A percentile compares a stretch with the other conserved stretches of the same genome.
phyloP scores from a whole-genome alignment of 345 rosid species.

The Citrus medica region DNA sequence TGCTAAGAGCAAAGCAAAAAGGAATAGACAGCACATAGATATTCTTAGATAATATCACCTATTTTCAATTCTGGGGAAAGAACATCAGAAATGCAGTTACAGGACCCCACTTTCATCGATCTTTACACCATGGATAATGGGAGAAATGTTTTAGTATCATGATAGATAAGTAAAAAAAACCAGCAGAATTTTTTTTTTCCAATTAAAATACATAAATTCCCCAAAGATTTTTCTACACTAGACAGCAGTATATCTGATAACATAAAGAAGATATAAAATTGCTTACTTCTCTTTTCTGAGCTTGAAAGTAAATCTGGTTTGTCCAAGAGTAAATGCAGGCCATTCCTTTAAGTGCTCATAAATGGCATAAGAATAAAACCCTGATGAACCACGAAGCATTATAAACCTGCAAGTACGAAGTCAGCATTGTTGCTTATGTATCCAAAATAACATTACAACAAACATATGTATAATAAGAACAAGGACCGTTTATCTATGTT shows the following conservation, averaged over 20 bases:
- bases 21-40: background rate
- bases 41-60: background rate
- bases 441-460: background rate
- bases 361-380: conserved; percentile 84
- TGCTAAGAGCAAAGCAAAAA: background rate
- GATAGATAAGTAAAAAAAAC: background rate
- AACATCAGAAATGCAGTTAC: background rate
- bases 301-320: conserved; percentile 86
- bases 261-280: conserved; percentile 9
- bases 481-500: conserved; percentile 70
- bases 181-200: background rate
- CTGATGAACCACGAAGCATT: conserved; percentile 86
- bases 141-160: background rate
- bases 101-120: background rate
- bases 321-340: conserved; percentile 87
- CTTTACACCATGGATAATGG: background rate
- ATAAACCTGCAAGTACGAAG: conserved; percentile 61
- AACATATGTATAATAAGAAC: conserved; percentile 14
- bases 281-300: conserved; percentile 92
- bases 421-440: conserved; percentile 4
- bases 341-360: conserved; percentile 80
- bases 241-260: background rate
- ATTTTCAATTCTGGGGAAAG: background rate
- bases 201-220: background rate
- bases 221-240: background rate